Conservation (phyloP, 2,329 filamentous ascomycete genomes). For the Gliomastix tumulicola region DNA sequence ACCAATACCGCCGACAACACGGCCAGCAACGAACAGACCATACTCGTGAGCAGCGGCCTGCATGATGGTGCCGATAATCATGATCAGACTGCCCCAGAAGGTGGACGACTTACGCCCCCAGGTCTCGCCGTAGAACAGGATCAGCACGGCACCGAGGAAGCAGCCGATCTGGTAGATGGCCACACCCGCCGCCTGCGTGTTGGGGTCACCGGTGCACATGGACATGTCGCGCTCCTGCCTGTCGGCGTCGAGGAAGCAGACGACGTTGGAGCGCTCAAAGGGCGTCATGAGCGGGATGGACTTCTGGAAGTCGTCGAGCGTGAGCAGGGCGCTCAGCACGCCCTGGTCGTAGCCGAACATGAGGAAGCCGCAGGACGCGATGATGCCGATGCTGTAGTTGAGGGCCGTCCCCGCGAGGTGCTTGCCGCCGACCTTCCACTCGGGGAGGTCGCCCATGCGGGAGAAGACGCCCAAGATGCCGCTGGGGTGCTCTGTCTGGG, state of each 20-base stretch:
- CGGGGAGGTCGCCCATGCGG: constrained; percentile 12
- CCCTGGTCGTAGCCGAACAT: constrained; percentile 20
- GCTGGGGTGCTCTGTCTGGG: not conserved
- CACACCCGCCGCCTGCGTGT: constrained; percentile 18
- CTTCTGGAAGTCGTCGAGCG: constrained; percentile 17
- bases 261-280: constrained; percentile 11
- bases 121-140: constrained; percentile 18
- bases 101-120: constrained; percentile 22
- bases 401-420: constrained; percentile 12
- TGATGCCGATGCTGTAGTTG: constrained; percentile 18
- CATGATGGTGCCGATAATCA: constrained; percentile 19
- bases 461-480: constrained; percentile 10
- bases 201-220: constrained; percentile 15
- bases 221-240: constrained; percentile 8
- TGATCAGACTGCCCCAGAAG: constrained; percentile 20
- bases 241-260: constrained; percentile 15
- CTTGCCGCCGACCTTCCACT: constrained; percentile 13
- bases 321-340: constrained; percentile 17
- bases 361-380: constrained; percentile 18
- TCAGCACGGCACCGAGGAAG: constrained; percentile 17
- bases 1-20: constrained; percentile 16
- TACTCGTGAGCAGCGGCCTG: constrained; percentile 15
- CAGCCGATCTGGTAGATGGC: constrained; percentile 20
- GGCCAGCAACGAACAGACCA: constrained; percentile 14
- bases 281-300: constrained; percentile 16